phyloP scores from a whole-genome alignment of 2,329 filamentous ascomycete genomes.

The Tolypocladium sp. region DNA sequence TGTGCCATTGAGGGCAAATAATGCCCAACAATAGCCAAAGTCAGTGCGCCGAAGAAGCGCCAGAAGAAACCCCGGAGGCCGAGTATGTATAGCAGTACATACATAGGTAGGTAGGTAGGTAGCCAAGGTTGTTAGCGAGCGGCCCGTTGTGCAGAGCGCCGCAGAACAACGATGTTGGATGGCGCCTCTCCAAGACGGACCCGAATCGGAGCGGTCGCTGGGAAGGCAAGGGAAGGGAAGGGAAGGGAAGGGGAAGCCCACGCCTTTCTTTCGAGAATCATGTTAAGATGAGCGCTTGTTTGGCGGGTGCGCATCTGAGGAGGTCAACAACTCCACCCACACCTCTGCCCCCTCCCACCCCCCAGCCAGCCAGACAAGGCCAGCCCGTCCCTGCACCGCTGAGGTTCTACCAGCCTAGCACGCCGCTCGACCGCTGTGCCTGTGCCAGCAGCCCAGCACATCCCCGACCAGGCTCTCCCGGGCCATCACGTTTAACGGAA shows the following conservation, averaged over 20 bases:
- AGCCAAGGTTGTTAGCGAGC: neutral
- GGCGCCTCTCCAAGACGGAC: neutral
- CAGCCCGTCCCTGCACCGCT: neutral
- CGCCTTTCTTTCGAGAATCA: neutral
- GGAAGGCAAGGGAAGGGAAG: neutral
- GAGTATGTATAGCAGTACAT: neutral
- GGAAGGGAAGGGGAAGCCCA: neutral
- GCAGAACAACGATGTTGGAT: neutral
- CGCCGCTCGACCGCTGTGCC: neutral
- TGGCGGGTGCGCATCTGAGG: no score
- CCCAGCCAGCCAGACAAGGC: neutral
- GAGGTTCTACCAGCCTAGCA: neutral
- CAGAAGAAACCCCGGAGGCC: neutral
- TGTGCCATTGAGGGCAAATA: neutral
- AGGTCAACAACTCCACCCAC: no score
- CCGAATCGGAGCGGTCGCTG: neutral
- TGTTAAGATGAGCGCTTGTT: neutral
- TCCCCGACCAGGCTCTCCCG: constrained; percentile 23
- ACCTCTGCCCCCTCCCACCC: no score
- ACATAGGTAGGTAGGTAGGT: no score
- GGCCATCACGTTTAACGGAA: constrained; percentile 32
- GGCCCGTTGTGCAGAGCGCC: neutral
- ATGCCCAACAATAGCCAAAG: neutral
- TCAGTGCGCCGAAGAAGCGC: neutral
- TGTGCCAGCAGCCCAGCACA: constrained; percentile 11